A percentile compares a stretch with the other conserved stretches of the same genome.
These are phyloP conservation scores for Dittrichia graveolens DNA, from an alignment of 129 eudicot species.

Conservation along the genomic window DNA sequence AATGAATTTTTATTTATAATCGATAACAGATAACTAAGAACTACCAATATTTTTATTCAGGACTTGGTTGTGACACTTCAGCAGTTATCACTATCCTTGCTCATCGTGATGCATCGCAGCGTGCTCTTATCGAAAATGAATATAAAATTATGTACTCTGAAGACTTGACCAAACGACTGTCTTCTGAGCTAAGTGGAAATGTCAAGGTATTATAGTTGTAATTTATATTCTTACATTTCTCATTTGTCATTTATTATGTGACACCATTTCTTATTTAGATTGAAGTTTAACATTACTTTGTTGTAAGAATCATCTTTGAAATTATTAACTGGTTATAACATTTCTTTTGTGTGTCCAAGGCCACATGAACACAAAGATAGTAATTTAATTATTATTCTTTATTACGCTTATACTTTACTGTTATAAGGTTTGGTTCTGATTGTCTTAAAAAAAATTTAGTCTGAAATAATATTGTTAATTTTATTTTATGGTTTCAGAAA, in stretches of 20 bases:
- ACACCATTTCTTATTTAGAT: constrained; percentile 6
- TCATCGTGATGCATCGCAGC: constrained; percentile 83
- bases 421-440: background rate
- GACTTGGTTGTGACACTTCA: constrained; percentile 86
- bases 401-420: too few relatives aligned
- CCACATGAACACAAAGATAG: too few relatives aligned
- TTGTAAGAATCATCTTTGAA: too few relatives aligned
- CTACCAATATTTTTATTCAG: constrained; percentile 37
- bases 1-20: background rate
- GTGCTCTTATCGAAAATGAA: constrained; percentile 72
- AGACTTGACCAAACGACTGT: constrained; percentile 63
- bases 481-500: constrained; percentile 51
- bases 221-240: background rate
- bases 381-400: too few relatives aligned
- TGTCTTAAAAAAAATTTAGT: background rate
- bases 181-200: constrained; percentile 76
- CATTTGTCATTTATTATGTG: constrained; percentile 3
- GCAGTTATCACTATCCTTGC: constrained; percentile 75
- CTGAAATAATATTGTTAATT: background rate
- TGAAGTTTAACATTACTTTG: background rate
- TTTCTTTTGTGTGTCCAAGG: too few relatives aligned
- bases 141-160: constrained; percentile 61
- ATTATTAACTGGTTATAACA: too few relatives aligned
- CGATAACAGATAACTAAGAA: background rate
- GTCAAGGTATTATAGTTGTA: constrained; percentile 47